These are phyloP conservation scores for Silene uniflora DNA, from an alignment of 148 eudicot genomes.

Conservation along the genomic window DNA sequence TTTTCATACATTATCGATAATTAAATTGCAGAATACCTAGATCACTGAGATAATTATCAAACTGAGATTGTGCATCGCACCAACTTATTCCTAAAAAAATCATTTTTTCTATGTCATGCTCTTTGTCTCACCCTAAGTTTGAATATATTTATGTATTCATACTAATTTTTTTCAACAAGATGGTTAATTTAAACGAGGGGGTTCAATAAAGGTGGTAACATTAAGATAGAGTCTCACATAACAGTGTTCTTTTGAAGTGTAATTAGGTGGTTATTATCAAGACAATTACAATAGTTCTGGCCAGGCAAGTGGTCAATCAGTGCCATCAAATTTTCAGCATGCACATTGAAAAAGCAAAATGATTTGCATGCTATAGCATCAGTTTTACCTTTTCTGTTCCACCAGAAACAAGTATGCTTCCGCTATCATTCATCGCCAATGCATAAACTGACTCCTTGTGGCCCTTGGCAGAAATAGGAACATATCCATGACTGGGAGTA, in stretches of 20 bases:
- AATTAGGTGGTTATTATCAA: not conserved
- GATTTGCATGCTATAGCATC: not conserved
- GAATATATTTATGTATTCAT: not conserved
- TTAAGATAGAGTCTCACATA: not conserved
- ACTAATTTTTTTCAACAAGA: not conserved
- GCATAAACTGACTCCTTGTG: slow-evolving; percentile 99
- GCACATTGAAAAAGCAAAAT: slow-evolving; percentile 2
- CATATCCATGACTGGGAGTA: slow-evolving; percentile 62
- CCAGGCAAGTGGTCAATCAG: not conserved
- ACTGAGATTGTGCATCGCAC: not conserved
- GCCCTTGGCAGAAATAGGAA: slow-evolving; percentile 83
- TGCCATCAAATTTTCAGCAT: not conserved
- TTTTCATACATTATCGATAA: not conserved
- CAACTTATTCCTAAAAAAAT: not conserved
- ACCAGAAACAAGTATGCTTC: slow-evolving; percentile 93
- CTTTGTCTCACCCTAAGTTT: not conserved
- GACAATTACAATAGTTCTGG: not conserved
- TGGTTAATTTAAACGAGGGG: not conserved
- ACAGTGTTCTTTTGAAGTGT: not conserved
- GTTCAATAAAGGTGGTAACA: not conserved
- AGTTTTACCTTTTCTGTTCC: slow-evolving; percentile 89
- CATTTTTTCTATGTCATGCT: not conserved
- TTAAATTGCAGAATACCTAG: not conserved
- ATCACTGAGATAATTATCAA: not conserved
- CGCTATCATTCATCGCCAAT: slow-evolving; percentile 86